Percentiles rank a stretch among this genome's conserved stretches.
Evolutionary conservation across 2,329 filamentous ascomycete species (phyloP).

Genomic region (Colletotrichum musae): DNA sequence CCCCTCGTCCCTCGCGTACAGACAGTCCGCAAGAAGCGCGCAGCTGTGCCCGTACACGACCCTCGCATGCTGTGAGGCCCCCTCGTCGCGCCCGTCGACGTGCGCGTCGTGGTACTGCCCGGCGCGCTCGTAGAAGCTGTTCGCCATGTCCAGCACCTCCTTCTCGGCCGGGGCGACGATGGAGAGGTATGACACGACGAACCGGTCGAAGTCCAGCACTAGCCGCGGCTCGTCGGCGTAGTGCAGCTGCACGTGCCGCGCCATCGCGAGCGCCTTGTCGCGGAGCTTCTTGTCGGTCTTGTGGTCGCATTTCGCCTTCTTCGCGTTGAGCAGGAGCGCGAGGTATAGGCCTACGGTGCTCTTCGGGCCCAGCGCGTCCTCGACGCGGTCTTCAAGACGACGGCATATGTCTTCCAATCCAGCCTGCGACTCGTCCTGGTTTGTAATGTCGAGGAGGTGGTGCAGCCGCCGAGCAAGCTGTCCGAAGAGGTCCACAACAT

Average conservation of each 20-base stretch:
- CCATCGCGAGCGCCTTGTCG: not conserved
- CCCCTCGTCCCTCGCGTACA: not conserved
- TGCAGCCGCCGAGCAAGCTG: not conserved
- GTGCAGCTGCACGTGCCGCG: not conserved
- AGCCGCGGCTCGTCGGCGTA: conserved; percentile 9
- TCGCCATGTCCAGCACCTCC: conserved; percentile 21
- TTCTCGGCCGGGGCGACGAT: conserved; percentile 9
- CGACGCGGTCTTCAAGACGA: conserved; percentile 10
- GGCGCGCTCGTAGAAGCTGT: conserved; percentile 7
- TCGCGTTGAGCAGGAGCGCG: conserved; percentile 23
- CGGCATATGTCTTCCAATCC: conserved; percentile 16
- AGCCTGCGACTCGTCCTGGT: not conserved
- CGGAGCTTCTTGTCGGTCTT: conserved; percentile 7
- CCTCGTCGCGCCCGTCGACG: not conserved
- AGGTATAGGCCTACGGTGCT: conserved; percentile 28
- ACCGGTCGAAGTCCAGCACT: conserved; percentile 20
- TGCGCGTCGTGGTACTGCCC: not conserved
- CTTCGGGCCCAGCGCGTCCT: not conserved
- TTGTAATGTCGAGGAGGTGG: conserved; percentile 5
- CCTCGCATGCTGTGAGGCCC: not conserved
- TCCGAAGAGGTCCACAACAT: too few species aligned
- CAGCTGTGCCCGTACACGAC: conserved; percentile 18
- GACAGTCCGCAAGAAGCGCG: conserved; percentile 29
- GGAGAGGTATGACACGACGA: conserved; percentile 19
- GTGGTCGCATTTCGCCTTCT: conserved; percentile 15